These are phyloP conservation scores for Phaeotremella skinneri DNA, from an alignment of 768 basidiomycete genomes.

Conservation along the genomic window DNA sequence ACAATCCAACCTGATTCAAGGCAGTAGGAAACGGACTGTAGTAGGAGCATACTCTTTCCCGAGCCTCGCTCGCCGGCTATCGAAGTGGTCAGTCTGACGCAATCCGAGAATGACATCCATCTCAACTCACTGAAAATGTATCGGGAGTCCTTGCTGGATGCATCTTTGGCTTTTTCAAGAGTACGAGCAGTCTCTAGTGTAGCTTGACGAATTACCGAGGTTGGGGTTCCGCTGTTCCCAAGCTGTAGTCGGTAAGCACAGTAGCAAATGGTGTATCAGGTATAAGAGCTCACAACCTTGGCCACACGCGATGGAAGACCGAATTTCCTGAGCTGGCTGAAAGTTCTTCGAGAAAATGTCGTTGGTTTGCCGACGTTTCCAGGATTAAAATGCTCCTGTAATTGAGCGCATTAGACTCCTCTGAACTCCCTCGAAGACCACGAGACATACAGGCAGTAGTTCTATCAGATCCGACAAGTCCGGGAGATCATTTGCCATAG, in stretches of 20 bases:
- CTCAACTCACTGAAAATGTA: slow-evolving; percentile 64
- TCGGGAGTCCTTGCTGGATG: slow-evolving; percentile 59
- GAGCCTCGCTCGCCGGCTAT: slow-evolving; percentile 71
- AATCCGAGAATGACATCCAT: slow-evolving; percentile 2
- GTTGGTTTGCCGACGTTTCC: slow-evolving; percentile 38
- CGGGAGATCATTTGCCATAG: slow-evolving; percentile 19
- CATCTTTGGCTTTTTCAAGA: slow-evolving; percentile 58
- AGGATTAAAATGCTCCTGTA: slow-evolving; percentile 9
- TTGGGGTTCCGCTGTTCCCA: slow-evolving; percentile 58
- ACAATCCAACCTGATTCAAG: slow-evolving; percentile 70
- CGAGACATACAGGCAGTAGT: slow-evolving; percentile 21
- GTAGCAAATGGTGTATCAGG: not conserved
- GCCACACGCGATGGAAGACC: slow-evolving; percentile 70
- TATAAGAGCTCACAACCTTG: slow-evolving; percentile 62
- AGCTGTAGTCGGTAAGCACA: slow-evolving; percentile 57
- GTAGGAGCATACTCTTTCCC: slow-evolving; percentile 75
- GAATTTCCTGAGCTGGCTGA: slow-evolving; percentile 58
- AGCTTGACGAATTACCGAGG: slow-evolving; percentile 66
- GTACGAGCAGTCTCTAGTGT: slow-evolving; percentile 61
- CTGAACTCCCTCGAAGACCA: slow-evolving; percentile 1
- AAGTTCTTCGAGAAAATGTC: slow-evolving; percentile 20
- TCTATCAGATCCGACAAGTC: slow-evolving; percentile 18
- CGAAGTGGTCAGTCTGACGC: slow-evolving; percentile 16
- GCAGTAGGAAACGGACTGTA: slow-evolving; percentile 74
- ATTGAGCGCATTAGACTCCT: not conserved